These are phyloP conservation scores for Epichloe gansuensis DNA, from an alignment of 2,329 filamentous ascomycete genomes.

Conservation along the genomic window DNA sequence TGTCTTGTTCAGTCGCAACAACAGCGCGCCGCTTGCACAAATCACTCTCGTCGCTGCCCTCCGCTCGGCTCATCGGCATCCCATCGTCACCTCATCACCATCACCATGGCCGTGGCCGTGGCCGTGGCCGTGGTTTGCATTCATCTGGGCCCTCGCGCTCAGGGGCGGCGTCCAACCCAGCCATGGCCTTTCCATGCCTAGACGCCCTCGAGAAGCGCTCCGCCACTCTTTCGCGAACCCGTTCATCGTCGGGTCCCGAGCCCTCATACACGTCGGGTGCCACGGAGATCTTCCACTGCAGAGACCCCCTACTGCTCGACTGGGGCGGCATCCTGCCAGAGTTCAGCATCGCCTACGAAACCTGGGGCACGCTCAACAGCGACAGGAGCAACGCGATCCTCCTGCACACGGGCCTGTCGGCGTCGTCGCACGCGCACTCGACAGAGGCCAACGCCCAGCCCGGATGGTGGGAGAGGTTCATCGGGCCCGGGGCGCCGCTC, in stretches of 20 bases:
- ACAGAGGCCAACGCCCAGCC: constrained; percentile 76
- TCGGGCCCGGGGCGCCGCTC: constrained; percentile 70
- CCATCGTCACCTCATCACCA: neutral
- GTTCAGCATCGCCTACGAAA: constrained; percentile 86
- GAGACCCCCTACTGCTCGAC: constrained; percentile 67
- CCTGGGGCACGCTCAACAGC: constrained; percentile 72
- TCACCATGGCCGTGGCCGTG: neutral
- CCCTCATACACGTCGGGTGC: constrained; percentile 85
- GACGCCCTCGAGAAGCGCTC: constrained; percentile 72
- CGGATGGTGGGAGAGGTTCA: constrained; percentile 99
- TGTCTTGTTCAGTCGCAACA: constrained; percentile 7
- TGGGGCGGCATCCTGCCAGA: constrained; percentile 88
- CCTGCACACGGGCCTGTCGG: constrained; percentile 84
- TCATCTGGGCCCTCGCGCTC: constrained; percentile 15
- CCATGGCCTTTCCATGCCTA: constrained; percentile 81
- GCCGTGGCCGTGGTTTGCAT: neutral
- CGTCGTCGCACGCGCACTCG: constrained; percentile 93
- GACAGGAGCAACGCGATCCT: constrained; percentile 82
- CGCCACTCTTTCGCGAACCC: constrained; percentile 42
- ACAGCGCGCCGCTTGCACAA: constrained; percentile 6
- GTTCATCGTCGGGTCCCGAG: constrained; percentile 68
- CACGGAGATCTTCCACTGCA: constrained; percentile 65
- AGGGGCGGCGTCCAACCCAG: constrained; percentile 55
- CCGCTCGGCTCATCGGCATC: constrained; percentile 1
- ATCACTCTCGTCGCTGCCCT: neutral